A percentile compares a stretch with the other conserved stretches of the same genome.
These are phyloP conservation scores for Pseudofabraea citricarpa DNA, from an alignment of 2,329 filamentous ascomycete genomes.

Conservation along the genomic window DNA sequence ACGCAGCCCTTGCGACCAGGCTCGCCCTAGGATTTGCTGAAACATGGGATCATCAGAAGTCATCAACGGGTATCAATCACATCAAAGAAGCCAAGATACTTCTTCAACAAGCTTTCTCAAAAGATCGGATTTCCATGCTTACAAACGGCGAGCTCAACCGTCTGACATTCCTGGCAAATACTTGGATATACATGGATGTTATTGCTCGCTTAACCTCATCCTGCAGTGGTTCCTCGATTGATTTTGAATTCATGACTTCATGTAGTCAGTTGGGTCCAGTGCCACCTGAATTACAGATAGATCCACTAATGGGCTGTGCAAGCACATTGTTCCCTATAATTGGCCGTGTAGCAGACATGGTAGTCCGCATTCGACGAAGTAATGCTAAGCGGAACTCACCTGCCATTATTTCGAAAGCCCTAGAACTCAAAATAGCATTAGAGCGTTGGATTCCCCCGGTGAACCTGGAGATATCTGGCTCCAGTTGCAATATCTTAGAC, in stretches of 20 bases:
- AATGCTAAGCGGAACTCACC: slow-evolving; percentile 7
- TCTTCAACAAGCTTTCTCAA: slow-evolving; percentile 33
- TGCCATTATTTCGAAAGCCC: slow-evolving; percentile 30
- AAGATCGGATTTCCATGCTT: slow-evolving; percentile 33
- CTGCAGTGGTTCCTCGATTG: slow-evolving; percentile 38
- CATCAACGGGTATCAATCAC: slow-evolving; percentile 59
- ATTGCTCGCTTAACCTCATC: slow-evolving; percentile 59
- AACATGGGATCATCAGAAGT: slow-evolving; percentile 58
- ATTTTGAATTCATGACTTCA: slow-evolving; percentile 40
- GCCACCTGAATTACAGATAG: slow-evolving; percentile 37
- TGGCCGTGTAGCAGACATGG: slow-evolving; percentile 55
- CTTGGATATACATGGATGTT: slow-evolving; percentile 68
- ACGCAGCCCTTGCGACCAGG: slow-evolving; percentile 57
- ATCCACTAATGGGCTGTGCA: slow-evolving; percentile 64
- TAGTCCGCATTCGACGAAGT: slow-evolving; percentile 48
- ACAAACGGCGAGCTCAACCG: slow-evolving; percentile 39
- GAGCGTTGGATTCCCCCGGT: slow-evolving; percentile 52
- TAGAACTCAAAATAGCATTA: slow-evolving; percentile 50
- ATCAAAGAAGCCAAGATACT: slow-evolving; percentile 59
- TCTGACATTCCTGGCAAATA: slow-evolving; percentile 60
- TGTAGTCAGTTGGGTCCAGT: slow-evolving; percentile 23
- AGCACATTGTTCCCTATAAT: slow-evolving; percentile 61
- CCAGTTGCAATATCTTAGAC: slow-evolving; percentile 52
- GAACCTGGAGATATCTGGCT: slow-evolving; percentile 40
- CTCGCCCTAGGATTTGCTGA: slow-evolving; percentile 61